These are phyloP conservation scores for Cryptococcus sp. DNA, from an alignment of 1,284 basidiomycete genomes.

Conservation along the genomic window DNA sequence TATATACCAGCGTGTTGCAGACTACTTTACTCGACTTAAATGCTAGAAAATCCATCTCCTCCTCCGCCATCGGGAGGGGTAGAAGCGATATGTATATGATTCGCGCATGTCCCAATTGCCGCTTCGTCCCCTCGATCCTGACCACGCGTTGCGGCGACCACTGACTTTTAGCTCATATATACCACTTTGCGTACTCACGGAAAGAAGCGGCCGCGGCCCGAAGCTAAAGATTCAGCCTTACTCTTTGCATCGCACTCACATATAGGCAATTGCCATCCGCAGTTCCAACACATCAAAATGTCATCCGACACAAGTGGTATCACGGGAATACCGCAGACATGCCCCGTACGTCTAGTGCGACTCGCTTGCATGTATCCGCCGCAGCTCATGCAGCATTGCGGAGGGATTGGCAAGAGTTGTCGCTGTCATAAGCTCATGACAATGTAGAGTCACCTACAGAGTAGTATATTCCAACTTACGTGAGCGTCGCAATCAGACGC, in stretches of 20 bases:
- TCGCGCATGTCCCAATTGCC: slow-evolving; percentile 25
- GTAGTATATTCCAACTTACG: slow-evolving; percentile 28
- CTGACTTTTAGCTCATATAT: slow-evolving; percentile 9
- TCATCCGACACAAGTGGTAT: slow-evolving; percentile 21
- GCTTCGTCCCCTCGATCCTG: slow-evolving; percentile 13
- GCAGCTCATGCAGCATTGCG: slow-evolving; percentile 17
- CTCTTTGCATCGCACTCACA: slow-evolving; percentile 14
- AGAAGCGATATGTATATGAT: slow-evolving; percentile 23
- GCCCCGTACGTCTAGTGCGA: slow-evolving; percentile 20
- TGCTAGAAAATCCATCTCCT: slow-evolving; percentile 6
- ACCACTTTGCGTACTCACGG: slow-evolving; percentile 19
- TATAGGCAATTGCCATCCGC: slow-evolving; percentile 19
- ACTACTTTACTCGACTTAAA: slow-evolving; percentile 55
- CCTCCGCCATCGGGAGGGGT: slow-evolving; percentile 9
- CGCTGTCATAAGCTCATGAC: slow-evolving; percentile 12
- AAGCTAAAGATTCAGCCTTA: slow-evolving; percentile 1
- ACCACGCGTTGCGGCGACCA: slow-evolving; percentile 22
- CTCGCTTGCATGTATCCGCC: slow-evolving; percentile 17
- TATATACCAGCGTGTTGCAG: slow-evolving; percentile 61
- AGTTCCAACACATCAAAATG: slow-evolving; percentile 24
- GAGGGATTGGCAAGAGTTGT: slow-evolving; percentile 6
- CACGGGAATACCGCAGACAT: slow-evolving; percentile 32
- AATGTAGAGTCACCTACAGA: slow-evolving; percentile 13
- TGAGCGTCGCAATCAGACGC: slow-evolving; percentile 1
- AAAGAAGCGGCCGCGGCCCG: slow-evolving; percentile 16